Evolutionary conservation across 1,139 yeast genomes (phyloP).

Genomic region (Lodderomyces margitis): DNA sequence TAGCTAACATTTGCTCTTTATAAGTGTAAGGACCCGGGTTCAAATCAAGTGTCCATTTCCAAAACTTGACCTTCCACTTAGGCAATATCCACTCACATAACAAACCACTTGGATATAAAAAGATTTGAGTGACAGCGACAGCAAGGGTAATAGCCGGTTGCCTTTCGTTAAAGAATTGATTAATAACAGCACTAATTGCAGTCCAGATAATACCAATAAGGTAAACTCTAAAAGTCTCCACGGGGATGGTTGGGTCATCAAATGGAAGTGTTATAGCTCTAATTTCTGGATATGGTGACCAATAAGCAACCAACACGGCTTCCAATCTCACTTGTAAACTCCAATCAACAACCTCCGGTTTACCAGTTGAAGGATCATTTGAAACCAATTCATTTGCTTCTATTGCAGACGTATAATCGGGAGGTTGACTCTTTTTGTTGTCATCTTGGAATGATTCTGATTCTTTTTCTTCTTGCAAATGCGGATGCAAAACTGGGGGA

Average conservation of each 20-base stretch:
- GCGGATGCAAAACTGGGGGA: not conserved
- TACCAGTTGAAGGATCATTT: slow-evolving; percentile 2
- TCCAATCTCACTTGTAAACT: slow-evolving; percentile 33
- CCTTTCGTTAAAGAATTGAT: slow-evolving; percentile 58
- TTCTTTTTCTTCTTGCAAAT: not conserved
- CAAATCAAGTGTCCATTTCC: slow-evolving; percentile 14
- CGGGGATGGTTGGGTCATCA: slow-evolving; percentile 50
- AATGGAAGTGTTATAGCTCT: slow-evolving; percentile 54
- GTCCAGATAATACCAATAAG: slow-evolving; percentile 51
- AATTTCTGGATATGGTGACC: slow-evolving; percentile 67
- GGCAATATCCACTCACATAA: slow-evolving; percentile 24
- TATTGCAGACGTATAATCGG: not conserved
- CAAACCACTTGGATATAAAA: slow-evolving; percentile 26
- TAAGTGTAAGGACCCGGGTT: slow-evolving; percentile 31
- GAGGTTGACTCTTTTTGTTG: not conserved
- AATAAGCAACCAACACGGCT: slow-evolving; percentile 49
- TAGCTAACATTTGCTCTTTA: slow-evolving; percentile 30
- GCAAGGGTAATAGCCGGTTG: slow-evolving; percentile 48
- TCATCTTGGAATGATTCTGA: not conserved
- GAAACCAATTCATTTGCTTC: not conserved
- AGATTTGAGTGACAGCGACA: slow-evolving; percentile 32
- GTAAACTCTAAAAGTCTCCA: slow-evolving; percentile 42
- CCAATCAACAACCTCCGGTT: slow-evolving; percentile 5
- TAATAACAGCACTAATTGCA: slow-evolving; percentile 53
- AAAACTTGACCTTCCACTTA: slow-evolving; percentile 13